Evolutionary conservation across 164 flowering plant genomes (phyloP), one percentile per base, ranked within the genome.

Genomic region (Brasenia schreberi): DNA sequence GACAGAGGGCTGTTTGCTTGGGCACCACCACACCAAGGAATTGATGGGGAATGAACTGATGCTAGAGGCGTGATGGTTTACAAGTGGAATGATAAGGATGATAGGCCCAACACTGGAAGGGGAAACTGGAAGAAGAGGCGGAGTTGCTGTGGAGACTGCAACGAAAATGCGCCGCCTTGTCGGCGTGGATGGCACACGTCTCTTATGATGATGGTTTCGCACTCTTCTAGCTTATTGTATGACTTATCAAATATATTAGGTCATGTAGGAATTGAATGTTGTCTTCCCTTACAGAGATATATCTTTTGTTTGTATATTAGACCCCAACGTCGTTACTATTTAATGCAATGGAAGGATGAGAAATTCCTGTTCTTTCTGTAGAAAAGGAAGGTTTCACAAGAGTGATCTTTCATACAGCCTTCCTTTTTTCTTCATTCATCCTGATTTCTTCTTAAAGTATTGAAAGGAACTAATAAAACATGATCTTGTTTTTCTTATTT

Each of bases 11-110:
- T 87, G 66, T 82, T 79, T 74, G 72, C 93, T 45, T 70, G 84
- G 69, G 84, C 93, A 1, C 92, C 92, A 19, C 88, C 89, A 4
- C 90, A 87, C 80, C 92, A 87, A 69, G 90, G 93, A 60, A 82
- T 87, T 7, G 90, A 87, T 67, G 93, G 93, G 5, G 93, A 85
- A 64, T 87, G 93, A 90, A 85, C 69, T 39, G 90, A 87, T 64
- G 7, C 75, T 7, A 84, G 87, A 23, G 85, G 92, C n/a, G 85
- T 85, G 11, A 85, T 85, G 6, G 89, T 87, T 1, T 87, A 87
- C 77, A 81, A 73, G 69, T 87, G 93, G 93, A 87, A 87, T 62
- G 85, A 85, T 23, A 82, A 76, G 67, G 72, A 65, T 23, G 74
- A 85, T 23, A 77, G 93, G 63, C 93, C 87, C 19, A 87, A 82